Evolutionary conservation across 768 basidiomycete species (phyloP), one percentile per base, ranked within the genome.

Genomic region (Pleurotus sapidus): DNA sequence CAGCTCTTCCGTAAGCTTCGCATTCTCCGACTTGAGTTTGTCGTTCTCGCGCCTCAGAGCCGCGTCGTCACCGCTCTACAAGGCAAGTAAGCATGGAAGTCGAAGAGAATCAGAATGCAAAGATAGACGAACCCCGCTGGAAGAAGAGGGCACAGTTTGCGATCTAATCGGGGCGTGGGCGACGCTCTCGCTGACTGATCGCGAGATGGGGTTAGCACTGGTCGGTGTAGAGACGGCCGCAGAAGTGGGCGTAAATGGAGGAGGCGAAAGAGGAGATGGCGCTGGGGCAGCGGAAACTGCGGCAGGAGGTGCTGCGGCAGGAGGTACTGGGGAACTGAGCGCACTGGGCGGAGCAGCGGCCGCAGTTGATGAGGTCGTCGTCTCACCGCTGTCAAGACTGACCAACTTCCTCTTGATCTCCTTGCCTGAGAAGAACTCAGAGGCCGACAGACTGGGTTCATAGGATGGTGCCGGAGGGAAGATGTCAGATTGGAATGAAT

Each of bases 401-500:
- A 97, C 82, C 20, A 95, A 77, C 59, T 94, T 92, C 8, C 86
- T 81, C n/a, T 85, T 72, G 2, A 87, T 83, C 9, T 78, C 79
- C 74, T 95, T 96, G 48, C 95, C 94, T 9, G 79, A 73, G 74
- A 98, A 93, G 77, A 91, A 98, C 63, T 97, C 93, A 59, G 84
- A 77, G 7, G 95, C 89, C 17, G 83, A 77, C 48, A 95, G 80
- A 5, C 92, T 84, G 14, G 94, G 83, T 65, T 95, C 90, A 56
- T 79, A 70, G 4, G 93, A 92, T 0, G 86, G 86, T 0, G 94
- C 96, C 7, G 93, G 91, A 4, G 97, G 96, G 80, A 85, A 98
- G 70, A 98, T 96, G 71, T 98, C 96, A 12, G 93, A 87, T 72
- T 98, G 96, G 91, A 98, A 98, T 4, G 88, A 86, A 57, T 98